Evolutionary conservation across 106 monocot species (phyloP).

Genomic region (Apostasia ramifera): DNA sequence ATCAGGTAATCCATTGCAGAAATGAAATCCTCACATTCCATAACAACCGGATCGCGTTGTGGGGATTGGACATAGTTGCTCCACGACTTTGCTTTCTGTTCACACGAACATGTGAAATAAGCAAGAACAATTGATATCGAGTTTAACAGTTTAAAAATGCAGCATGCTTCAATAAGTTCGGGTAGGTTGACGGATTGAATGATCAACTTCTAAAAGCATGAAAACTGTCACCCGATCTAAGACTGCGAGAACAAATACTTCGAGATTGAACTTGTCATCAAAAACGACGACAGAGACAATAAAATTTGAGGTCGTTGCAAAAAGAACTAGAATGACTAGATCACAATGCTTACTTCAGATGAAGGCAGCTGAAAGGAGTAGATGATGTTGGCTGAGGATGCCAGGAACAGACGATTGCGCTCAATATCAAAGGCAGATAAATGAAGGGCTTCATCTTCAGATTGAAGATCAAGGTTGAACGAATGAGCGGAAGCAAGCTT

Average conservation of each 20-base stretch:
- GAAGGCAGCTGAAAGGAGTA: slow-evolving; percentile 43
- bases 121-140: neutral
- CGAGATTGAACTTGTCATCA: neutral
- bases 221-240: neutral
- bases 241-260: neutral
- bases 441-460: slow-evolving; percentile 44
- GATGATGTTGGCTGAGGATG: slow-evolving; percentile 65
- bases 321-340: neutral
- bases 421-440: slow-evolving; percentile 85
- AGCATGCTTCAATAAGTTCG: neutral
- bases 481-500: slow-evolving; percentile 38
- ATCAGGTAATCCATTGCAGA: slow-evolving; percentile 77
- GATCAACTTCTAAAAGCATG: neutral
- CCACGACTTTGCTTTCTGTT: slow-evolving; percentile 35
- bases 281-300: neutral
- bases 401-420: slow-evolving; percentile 69
- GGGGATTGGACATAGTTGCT: slow-evolving; percentile 23
- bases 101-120: neutral
- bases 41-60: slow-evolving; percentile 24
- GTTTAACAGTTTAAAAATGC: neutral
- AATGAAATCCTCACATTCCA: slow-evolving; percentile 59
- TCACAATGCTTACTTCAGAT: slow-evolving; percentile 25
- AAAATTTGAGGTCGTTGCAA: neutral
- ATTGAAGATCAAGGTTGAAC: slow-evolving; percentile 41
- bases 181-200: neutral